phyloP scores from a whole-genome alignment of 306 rosid species.

The Pyrus pyrifolia region DNA sequence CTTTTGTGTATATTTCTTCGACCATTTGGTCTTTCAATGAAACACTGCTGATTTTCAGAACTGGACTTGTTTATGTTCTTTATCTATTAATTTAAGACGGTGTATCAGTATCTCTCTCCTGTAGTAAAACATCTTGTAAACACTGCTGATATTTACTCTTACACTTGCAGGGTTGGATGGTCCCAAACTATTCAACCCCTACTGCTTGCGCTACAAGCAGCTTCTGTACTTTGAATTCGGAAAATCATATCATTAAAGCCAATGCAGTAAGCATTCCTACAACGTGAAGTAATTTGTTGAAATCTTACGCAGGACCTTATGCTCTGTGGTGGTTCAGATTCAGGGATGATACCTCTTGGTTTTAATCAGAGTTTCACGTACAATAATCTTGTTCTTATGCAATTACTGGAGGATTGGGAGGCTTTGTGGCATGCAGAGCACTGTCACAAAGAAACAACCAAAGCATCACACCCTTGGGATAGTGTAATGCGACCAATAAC shows the following conservation, averaged over 20 bases:
- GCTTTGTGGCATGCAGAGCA: conserved; percentile 89
- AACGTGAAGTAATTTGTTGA: background rate
- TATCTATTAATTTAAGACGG: background rate
- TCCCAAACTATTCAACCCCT: no score
- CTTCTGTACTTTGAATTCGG: no score
- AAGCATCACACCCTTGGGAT: conserved; percentile 98
- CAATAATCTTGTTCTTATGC: background rate
- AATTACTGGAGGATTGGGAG: conserved; percentile 73
- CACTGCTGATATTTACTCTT: no score
- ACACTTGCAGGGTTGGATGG: no score
- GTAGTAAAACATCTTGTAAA: background rate
- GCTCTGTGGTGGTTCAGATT: conserved; percentile 94
- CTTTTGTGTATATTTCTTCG: no score
- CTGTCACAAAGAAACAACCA: conserved; percentile 75
- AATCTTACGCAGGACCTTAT: conserved; percentile 61
- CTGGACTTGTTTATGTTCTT: background rate
- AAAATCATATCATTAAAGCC: conserved; percentile 43
- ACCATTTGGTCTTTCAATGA: no score
- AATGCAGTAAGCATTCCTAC: conserved; percentile 69
- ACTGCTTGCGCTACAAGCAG: no score
- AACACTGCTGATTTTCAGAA: background rate
- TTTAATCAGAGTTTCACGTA: background rate
- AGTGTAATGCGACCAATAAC: conserved; percentile 38
- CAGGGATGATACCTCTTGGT: conserved; percentile 79
- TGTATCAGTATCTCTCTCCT: background rate